Evolutionary conservation across 2,329 filamentous ascomycete genomes (phyloP).

Genomic region (Diaporthe vexans): DNA sequence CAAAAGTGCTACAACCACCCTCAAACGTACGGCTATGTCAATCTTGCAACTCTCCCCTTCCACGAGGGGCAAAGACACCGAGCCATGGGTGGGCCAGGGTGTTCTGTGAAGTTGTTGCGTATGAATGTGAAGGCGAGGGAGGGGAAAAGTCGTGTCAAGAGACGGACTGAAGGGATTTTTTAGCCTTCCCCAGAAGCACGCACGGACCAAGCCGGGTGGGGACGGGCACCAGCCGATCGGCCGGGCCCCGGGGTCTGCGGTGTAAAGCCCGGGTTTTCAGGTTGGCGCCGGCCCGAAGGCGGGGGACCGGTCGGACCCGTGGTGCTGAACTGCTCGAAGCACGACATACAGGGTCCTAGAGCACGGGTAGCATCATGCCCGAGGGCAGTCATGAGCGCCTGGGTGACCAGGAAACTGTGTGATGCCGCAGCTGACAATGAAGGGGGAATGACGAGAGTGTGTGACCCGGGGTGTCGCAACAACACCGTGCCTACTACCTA

Average conservation of each 20-base stretch:
- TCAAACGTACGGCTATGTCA: slow-evolving; percentile 45
- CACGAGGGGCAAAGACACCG: slow-evolving; percentile 38
- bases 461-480: not conserved
- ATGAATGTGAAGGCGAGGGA: slow-evolving; percentile 39
- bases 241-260: too few relatives aligned
- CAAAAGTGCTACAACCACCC: slow-evolving; percentile 41
- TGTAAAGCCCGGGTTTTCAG: not conserved
- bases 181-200: not conserved
- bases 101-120: slow-evolving; percentile 40
- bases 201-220: slow-evolving; percentile 23
- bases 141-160: not conserved
- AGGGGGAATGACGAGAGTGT: not conserved
- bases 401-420: too few relatives aligned
- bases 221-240: not conserved
- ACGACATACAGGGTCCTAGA: too few relatives aligned
- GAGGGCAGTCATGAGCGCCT: too few relatives aligned
- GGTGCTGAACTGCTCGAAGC: too few relatives aligned
- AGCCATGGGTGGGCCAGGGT: slow-evolving; percentile 32
- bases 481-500: too few relatives aligned
- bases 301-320: not conserved
- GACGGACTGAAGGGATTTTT: not conserved
- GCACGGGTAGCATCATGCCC: too few relatives aligned
- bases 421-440: slow-evolving; percentile 1
- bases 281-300: not conserved
- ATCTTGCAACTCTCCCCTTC: slow-evolving; percentile 43